phyloP scores from a whole-genome alignment of 1,284 basidiomycete genomes.

The Apiotrichum gamsii region DNA sequence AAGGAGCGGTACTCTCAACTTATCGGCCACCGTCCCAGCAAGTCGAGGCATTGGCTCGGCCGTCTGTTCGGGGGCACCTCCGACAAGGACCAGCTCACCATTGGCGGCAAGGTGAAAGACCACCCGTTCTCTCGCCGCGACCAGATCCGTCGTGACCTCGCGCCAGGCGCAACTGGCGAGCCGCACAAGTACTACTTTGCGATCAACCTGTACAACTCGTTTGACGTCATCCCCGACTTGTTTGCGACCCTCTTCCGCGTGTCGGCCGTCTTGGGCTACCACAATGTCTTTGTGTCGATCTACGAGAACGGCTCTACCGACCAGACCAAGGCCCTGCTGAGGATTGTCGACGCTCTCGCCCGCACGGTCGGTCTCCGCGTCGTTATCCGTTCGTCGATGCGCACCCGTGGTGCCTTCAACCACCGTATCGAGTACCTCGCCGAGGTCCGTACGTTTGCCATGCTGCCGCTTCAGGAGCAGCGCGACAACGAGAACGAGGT shows the following conservation, averaged over 20 bases:
- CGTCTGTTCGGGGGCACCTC: conserved; percentile 36
- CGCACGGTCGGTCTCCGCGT: conserved; percentile 80
- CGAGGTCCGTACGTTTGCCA: conserved; percentile 89
- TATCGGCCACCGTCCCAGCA: conserved; percentile 59
- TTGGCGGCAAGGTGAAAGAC: conserved; percentile 12
- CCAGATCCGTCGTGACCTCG: conserved; percentile 46
- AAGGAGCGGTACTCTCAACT: conserved; percentile 74
- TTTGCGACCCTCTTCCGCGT: conserved; percentile 92
- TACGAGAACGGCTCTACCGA: conserved; percentile 96
- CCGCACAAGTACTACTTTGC: conserved; percentile 96
- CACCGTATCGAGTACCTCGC: conserved; percentile 97
- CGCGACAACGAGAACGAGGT: conserved; percentile 81
- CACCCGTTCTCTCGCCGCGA: conserved; percentile 48
- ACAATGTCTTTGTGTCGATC: conserved; percentile 93
- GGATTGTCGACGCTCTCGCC: conserved; percentile 85
- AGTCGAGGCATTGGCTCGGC: conserved; percentile 57
- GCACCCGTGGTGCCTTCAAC: conserved; percentile 89
- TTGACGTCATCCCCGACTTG: conserved; percentile 91
- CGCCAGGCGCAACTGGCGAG: conserved; percentile 39
- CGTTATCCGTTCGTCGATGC: conserved; percentile 80
- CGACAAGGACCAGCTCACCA: conserved; percentile 23
- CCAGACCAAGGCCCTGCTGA: conserved; percentile 88
- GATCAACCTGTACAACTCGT: conserved; percentile 97
- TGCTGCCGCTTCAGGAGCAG: conserved; percentile 85
- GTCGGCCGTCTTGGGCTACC: conserved; percentile 80